Percentiles rank a stretch among this genome's conserved stretches.
These are phyloP conservation scores for Phialophora macrospora DNA, from an alignment of 2,329 filamentous ascomycete species.

Conservation along the genomic window DNA sequence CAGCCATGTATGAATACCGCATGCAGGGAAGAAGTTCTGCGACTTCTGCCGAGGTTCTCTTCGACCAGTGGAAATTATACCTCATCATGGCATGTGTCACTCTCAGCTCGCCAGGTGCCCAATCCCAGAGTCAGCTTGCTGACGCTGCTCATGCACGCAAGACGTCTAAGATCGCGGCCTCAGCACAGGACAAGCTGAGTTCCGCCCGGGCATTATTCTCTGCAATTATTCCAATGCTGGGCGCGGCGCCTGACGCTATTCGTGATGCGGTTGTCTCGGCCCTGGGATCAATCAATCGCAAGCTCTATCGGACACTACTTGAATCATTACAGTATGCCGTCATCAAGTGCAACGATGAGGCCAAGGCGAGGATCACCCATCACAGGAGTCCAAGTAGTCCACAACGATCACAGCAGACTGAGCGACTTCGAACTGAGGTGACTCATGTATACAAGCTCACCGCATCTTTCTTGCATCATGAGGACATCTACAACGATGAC, in stretches of 20 bases:
- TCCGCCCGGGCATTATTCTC: constrained; percentile 89
- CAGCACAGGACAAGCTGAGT: constrained; percentile 74
- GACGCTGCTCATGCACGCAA: constrained; percentile 79
- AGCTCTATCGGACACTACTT: constrained; percentile 86
- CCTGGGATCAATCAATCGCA: constrained; percentile 91
- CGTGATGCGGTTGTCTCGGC: constrained; percentile 88
- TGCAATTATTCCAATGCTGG: constrained; percentile 84
- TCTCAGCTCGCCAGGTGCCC: constrained; percentile 77
- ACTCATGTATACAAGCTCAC: constrained; percentile 96
- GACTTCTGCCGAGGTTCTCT: constrained; percentile 80
- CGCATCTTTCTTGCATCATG: constrained; percentile 80
- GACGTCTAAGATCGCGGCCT: constrained; percentile 64
- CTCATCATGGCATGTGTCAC: constrained; percentile 97
- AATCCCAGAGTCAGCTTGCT: constrained; percentile 62
- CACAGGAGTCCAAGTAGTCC: constrained; percentile 83
- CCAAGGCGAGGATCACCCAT: constrained; percentile 78
- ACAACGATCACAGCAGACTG: constrained; percentile 79
- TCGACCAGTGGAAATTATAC: constrained; percentile 98
- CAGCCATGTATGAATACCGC: constrained; percentile 46
- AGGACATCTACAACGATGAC: constrained; percentile 80
- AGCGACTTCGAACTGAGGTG: constrained; percentile 87
- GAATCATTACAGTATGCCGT: constrained; percentile 90
- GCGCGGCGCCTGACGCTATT: constrained; percentile 77
- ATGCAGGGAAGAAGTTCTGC: constrained; percentile 60
- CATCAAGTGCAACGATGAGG: constrained; percentile 83